Conservation (phyloP, 371 early-diverging fungal species). For the Chytridium lagenaria region DNA sequence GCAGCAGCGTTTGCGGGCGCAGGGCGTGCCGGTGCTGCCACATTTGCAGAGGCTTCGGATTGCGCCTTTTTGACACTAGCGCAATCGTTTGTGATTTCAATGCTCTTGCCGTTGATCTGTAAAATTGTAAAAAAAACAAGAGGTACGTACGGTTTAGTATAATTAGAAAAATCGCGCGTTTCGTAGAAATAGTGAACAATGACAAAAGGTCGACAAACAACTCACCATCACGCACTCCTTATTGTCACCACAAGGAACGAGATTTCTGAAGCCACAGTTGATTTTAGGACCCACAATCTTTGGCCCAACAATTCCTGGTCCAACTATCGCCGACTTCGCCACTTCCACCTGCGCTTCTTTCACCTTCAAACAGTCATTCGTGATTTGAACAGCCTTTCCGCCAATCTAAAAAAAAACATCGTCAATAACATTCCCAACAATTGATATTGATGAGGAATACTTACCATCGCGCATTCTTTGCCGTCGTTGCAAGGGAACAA, state of each 20-base stretch:
- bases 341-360: too few species aligned
- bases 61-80: neutral
- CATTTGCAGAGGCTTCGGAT: neutral
- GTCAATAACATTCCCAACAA: too few species aligned
- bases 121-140: neutral
- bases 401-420: too few species aligned
- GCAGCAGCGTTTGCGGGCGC: neutral
- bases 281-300: neutral
- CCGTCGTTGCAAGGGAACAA: too few species aligned
- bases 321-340: neutral
- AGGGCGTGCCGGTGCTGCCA: neutral
- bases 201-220: too few species aligned
- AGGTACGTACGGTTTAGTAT: too few species aligned
- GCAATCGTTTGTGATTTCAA: neutral
- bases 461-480: too few species aligned
- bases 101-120: neutral
- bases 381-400: too few species aligned
- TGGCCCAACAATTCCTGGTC: neutral
- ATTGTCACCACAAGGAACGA: neutral
- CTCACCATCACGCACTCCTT: neutral
- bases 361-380: too few species aligned
- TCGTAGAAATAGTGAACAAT: too few species aligned
- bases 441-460: too few species aligned
- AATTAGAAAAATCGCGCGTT: too few species aligned
- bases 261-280: neutral